phyloP scores from a whole-genome alignment of 2,329 filamentous ascomycete species.

The Dothidotthia symphoricarpi region DNA sequence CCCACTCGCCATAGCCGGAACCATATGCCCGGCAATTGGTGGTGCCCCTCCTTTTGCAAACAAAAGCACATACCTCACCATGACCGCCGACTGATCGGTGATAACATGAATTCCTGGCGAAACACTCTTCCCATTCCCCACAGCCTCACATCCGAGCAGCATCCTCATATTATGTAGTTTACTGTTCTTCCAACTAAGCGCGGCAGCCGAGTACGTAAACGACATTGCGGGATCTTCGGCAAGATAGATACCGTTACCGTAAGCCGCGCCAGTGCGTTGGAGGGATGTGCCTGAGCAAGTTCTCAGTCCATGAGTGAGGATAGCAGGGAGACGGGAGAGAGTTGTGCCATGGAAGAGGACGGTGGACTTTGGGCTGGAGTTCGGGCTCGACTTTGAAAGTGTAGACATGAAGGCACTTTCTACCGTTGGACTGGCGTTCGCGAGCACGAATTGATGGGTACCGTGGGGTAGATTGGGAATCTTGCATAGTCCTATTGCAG shows the following conservation, averaged over 20 bases:
- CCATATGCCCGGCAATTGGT: slow-evolving; percentile 22
- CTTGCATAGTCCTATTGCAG: slow-evolving; percentile 23
- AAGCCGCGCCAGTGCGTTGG: slow-evolving; percentile 32
- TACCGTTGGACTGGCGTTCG: slow-evolving; percentile 26
- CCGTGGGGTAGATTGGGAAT: slow-evolving; percentile 30
- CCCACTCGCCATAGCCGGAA: slow-evolving; percentile 22
- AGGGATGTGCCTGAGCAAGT: slow-evolving; percentile 28
- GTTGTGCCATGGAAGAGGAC: slow-evolving; percentile 38
- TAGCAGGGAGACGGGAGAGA: slow-evolving; percentile 33
- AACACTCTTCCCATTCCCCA: slow-evolving; percentile 17
- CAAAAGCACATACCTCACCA: slow-evolving; percentile 39
- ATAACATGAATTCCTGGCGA: slow-evolving; percentile 27
- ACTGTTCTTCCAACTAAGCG: slow-evolving; percentile 27
- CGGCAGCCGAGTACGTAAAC: slow-evolving; percentile 21
- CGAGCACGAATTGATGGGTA: slow-evolving; percentile 36
- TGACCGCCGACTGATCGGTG: slow-evolving; percentile 25
- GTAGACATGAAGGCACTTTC: slow-evolving; percentile 22
- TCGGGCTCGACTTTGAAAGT: neutral
- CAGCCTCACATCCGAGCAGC: slow-evolving; percentile 33
- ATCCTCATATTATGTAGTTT: slow-evolving; percentile 28
- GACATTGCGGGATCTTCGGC: slow-evolving; percentile 30
- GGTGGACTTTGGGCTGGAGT: slow-evolving; percentile 11
- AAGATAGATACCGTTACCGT: slow-evolving; percentile 37
- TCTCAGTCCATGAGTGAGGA: slow-evolving; percentile 30
- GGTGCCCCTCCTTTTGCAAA: slow-evolving; percentile 12